Evolutionary conservation across 495 filamentous ascomycete species (phyloP).

Genomic region (Talaromyces borbonicus): DNA sequence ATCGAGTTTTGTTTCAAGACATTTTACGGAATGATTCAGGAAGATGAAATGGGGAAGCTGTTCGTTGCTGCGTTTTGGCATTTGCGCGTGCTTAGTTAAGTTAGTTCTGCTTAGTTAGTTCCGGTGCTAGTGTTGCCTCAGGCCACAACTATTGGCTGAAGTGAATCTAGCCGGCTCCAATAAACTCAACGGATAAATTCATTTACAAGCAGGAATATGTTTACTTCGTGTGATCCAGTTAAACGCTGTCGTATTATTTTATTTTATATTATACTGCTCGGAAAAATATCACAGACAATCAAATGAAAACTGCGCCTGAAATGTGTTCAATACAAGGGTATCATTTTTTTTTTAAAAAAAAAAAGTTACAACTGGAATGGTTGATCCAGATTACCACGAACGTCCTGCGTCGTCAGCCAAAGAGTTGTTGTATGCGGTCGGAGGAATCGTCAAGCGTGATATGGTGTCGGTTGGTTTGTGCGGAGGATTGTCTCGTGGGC

Average conservation of each 20-base stretch:
- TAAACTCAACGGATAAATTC: too few species aligned
- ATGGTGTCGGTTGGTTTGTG: not conserved
- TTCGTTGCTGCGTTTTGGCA: not conserved
- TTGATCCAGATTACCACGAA: not conserved
- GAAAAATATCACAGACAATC: too few species aligned
- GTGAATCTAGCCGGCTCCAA: not conserved
- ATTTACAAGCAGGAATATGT: too few species aligned
- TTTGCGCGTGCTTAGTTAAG: not conserved
- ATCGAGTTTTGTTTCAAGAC: too few species aligned
- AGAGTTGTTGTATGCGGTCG: not conserved
- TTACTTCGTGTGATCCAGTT: too few species aligned
- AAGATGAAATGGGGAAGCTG: slow-evolving; percentile 1
- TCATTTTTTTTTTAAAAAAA: not conserved
- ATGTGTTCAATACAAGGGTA: too few species aligned
- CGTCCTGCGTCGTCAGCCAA: not conserved
- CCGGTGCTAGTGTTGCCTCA: not conserved
- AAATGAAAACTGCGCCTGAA: too few species aligned
- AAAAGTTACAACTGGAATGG: not conserved
- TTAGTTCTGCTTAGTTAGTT: too few species aligned
- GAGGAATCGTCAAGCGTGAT: not conserved
- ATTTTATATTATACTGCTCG: too few species aligned
- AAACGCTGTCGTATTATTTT: too few species aligned
- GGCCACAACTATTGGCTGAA: not conserved
- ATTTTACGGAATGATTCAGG: not conserved
- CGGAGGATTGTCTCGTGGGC: not conserved